Evolutionary conservation across 2,329 filamentous ascomycete species (phyloP).

Genomic region (Pseudocercospora crystallina): DNA sequence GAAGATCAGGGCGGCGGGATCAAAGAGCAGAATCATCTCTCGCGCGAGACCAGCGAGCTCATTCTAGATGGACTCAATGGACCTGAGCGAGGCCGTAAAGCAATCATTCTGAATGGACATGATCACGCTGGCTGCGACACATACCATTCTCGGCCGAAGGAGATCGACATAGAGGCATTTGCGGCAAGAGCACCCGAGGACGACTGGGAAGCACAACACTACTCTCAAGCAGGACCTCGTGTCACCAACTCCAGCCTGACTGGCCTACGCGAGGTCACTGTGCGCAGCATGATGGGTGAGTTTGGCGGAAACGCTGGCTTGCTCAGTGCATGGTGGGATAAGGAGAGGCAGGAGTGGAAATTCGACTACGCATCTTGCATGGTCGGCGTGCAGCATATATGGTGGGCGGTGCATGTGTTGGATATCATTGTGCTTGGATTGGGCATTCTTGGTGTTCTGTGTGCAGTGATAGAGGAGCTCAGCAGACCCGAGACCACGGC

Average conservation of each 20-base stretch:
- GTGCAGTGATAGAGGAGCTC: slow-evolving; percentile 6
- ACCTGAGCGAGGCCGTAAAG: slow-evolving; percentile 67
- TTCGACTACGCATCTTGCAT: slow-evolving; percentile 78
- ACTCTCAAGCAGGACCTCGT: slow-evolving; percentile 13
- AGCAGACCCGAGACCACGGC: slow-evolving; percentile 1
- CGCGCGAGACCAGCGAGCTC: slow-evolving; percentile 63
- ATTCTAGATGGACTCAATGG: slow-evolving; percentile 85
- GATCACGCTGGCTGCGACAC: slow-evolving; percentile 94
- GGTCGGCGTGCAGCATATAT: slow-evolving; percentile 83
- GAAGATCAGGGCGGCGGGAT: slow-evolving; percentile 63
- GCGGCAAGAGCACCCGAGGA: slow-evolving; percentile 4
- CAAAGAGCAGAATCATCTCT: slow-evolving; percentile 89
- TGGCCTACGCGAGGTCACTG: slow-evolving; percentile 82
- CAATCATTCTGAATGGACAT: slow-evolving; percentile 86
- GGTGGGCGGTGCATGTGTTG: slow-evolving; percentile 85
- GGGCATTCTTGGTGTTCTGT: slow-evolving; percentile 17
- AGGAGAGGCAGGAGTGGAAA: slow-evolving; percentile 69
- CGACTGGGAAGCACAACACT: slow-evolving; percentile 24
- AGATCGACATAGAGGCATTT: slow-evolving; percentile 3
- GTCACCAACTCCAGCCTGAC: slow-evolving; percentile 38
- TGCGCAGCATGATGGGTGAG: slow-evolving; percentile 97
- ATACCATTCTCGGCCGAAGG: slow-evolving; percentile 56
- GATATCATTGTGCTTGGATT: slow-evolving; percentile 54
- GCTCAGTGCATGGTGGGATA: slow-evolving; percentile 86
- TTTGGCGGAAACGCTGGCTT: slow-evolving; percentile 91